These are phyloP conservation scores for Pythium insidiosum DNA, from an alignment of 352 stramenopile genomes.

Conservation along the genomic window DNA sequence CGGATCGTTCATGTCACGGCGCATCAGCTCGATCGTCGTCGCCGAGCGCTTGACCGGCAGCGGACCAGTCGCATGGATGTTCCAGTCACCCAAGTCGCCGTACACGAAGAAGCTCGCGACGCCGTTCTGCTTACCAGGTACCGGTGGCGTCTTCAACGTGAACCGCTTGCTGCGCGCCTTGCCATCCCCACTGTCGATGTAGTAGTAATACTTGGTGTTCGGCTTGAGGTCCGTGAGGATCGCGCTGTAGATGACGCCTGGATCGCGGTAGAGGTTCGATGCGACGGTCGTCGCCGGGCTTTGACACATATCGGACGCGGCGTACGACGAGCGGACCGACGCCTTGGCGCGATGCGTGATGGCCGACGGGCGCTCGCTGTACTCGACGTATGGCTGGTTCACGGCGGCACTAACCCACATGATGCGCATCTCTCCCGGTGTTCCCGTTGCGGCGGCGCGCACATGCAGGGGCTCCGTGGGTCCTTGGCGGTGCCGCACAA, in stretches of 20 bases:
- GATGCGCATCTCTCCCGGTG: constrained; percentile 11
- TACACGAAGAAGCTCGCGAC: constrained; percentile 51
- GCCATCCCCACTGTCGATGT: constrained; percentile 3
- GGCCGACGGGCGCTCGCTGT: neutral
- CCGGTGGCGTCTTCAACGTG: constrained; percentile 6
- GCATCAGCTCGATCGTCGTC: constrained; percentile 25
- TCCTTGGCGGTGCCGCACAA: constrained; percentile 5
- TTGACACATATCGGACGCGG: constrained; percentile 21
- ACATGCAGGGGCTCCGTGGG: constrained; percentile 15
- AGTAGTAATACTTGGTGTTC: constrained; percentile 15
- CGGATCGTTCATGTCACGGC: constrained; percentile 13
- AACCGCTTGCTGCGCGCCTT: constrained; percentile 3
- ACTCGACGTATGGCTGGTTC: constrained; percentile 4
- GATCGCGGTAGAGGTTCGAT: constrained; percentile 12
- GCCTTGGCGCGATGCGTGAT: neutral
- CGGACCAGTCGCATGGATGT: constrained; percentile 5
- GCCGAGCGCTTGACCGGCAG: constrained; percentile 10
- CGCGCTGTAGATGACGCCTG: constrained; percentile 13
- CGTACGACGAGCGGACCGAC: constrained; percentile 7
- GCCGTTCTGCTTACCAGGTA: neutral
- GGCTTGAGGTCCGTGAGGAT: constrained; percentile 11
- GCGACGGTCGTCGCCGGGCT: constrained; percentile 11
- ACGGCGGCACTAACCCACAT: constrained; percentile 16
- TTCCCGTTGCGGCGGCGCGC: constrained; percentile 11
- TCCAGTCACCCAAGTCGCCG: constrained; percentile 55